Base-by-base conservation (phyloP, 495 filamentous ascomycete species). In the Jackrogersella minutella region DNA sequence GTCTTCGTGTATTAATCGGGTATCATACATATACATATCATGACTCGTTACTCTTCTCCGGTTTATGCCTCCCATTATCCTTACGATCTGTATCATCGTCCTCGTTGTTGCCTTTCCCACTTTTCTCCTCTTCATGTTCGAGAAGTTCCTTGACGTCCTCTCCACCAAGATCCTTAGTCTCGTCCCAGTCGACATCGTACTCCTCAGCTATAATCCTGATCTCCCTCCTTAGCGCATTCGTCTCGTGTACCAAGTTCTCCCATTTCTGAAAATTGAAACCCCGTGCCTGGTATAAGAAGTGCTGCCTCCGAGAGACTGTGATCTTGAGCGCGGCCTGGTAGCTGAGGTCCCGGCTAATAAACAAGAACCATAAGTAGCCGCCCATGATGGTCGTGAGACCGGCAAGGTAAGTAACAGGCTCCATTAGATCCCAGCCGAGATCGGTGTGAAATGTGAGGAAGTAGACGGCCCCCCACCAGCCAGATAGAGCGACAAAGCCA, bases 111-210 rank as follows among this genome's bases (percentile, higher is more conserved):
- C 71, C 72, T 17, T 71, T 61, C 13, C 64, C 74, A 14, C 69
- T 71, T 66, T 78, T 82, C 39, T 73, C 77, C 44, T 79, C 83
- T 37, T 91, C 86, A 55, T 90, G 82, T 67, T 85, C 88, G 68
- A 96, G 74, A 6, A 88, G 87, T 57, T 91, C 82, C 51, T 84
- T 88, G 1, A 96, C 91, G 28, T 81, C 84, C 69, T 92, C 86
- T 37, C 88, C 87, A n/a, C 87, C 85, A 41, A 93, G 88, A 74
- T 97, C 92, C 50, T 80, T 79, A 46, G 78, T 83, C 78, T 97
- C 93, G 77, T 98, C 86, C 93, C 93, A 97, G 17, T 93, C 91
- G n/a, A 92, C 91, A 70, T 95, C 93, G 77, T 97, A 97, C 73
- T 97, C 91, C 21, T 87, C 85, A 0, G 94, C 92, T 36, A 97